Evolutionary conservation across 495 filamentous ascomycete species (phyloP).

Genomic region (Penicillium macrosclerotiorum): DNA sequence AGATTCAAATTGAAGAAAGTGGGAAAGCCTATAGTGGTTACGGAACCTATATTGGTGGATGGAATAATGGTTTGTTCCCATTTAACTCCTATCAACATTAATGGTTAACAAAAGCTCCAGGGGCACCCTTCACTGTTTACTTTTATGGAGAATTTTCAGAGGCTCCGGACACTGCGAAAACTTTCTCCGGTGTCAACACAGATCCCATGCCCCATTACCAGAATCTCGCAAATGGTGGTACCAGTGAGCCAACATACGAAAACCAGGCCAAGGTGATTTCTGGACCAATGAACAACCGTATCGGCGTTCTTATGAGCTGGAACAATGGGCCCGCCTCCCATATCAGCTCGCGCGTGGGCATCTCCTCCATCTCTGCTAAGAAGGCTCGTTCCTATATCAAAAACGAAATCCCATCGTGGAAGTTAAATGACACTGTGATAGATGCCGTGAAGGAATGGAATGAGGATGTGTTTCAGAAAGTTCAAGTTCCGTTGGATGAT

Average conservation of each 20-base stretch:
- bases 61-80: slow-evolving; percentile 61
- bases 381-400: slow-evolving; percentile 49
- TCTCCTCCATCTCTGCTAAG: slow-evolving; percentile 45
- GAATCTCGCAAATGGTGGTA: slow-evolving; percentile 26
- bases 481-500: slow-evolving; percentile 52
- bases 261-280: slow-evolving; percentile 28
- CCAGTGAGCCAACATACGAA: slow-evolving; percentile 23
- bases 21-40: slow-evolving; percentile 55
- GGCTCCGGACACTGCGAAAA: slow-evolving; percentile 36
- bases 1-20: slow-evolving; percentile 48
- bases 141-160: slow-evolving; percentile 63
- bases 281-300: slow-evolving; percentile 35
- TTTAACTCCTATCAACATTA: too few relatives aligned
- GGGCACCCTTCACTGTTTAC: slow-evolving; percentile 59
- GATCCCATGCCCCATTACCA: slow-evolving; percentile 34
- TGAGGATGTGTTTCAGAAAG: slow-evolving; percentile 59
- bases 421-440: slow-evolving; percentile 48
- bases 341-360: slow-evolving; percentile 61
- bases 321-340: slow-evolving; percentile 18
- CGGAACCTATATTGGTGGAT: slow-evolving; percentile 59
- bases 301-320: slow-evolving; percentile 38
- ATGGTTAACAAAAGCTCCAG: too few relatives aligned
- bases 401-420: slow-evolving; percentile 55
- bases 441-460: slow-evolving; percentile 56
- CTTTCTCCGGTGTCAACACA: slow-evolving; percentile 52